Conservation (phyloP, 352 stramenopile genomes). For the Phytophthora gonapodyides region DNA sequence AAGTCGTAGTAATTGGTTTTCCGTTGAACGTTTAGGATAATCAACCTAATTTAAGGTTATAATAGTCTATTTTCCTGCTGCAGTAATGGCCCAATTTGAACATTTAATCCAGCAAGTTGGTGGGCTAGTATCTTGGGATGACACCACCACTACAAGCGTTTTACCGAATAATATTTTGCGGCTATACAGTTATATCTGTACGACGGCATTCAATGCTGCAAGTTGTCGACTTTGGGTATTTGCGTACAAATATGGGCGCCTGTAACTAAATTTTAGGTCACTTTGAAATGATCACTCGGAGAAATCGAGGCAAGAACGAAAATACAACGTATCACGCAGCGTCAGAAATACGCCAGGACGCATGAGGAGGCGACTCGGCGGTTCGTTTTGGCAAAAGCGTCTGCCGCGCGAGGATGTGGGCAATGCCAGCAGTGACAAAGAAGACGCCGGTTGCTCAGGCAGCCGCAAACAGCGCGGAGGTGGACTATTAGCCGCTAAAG, state of each 20-base stretch:
- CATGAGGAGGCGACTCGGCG: background rate
- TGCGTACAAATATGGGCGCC: background rate
- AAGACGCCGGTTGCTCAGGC: background rate
- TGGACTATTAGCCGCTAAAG: background rate
- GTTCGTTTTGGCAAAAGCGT: background rate
- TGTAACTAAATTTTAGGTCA: too few species aligned
- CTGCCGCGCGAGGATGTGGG: background rate
- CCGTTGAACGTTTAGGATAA: background rate
- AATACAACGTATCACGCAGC: background rate
- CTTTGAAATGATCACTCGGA: background rate
- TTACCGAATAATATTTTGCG: background rate
- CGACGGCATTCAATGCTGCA: background rate
- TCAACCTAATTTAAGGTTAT: background rate
- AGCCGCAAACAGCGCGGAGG: conserved; percentile 2
- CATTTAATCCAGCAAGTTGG: background rate
- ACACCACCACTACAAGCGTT: background rate
- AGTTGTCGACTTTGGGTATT: conserved; percentile 1
- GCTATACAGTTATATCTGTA: conserved; percentile 2
- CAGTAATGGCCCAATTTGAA: background rate
- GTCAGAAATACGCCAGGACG: conserved; percentile 2
- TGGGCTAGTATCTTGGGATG: background rate
- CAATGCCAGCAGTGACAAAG: background rate
- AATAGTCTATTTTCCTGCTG: conserved; percentile 5
- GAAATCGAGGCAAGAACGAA: background rate
- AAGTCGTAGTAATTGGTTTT: background rate